phyloP scores from a whole-genome alignment of 352 stramenopile genomes.

The Pythium oligandrum region DNA sequence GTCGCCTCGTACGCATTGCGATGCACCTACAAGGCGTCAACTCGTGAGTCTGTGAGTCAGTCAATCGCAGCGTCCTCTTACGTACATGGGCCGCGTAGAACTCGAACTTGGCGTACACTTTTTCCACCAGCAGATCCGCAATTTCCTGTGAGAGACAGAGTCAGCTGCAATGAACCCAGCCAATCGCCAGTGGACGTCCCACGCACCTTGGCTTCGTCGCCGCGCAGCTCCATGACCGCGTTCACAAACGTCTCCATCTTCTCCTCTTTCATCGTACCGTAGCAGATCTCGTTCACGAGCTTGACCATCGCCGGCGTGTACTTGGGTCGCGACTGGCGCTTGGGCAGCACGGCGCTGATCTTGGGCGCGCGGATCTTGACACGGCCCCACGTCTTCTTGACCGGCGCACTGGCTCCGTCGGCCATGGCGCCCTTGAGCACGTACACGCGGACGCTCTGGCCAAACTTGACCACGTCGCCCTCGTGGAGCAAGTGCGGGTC shows the following conservation, averaged over 20 bases:
- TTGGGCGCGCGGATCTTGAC: slow-evolving; percentile 71
- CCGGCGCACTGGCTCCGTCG: slow-evolving; percentile 53
- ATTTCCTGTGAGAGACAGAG: slow-evolving; percentile 36
- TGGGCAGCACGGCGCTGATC: slow-evolving; percentile 68
- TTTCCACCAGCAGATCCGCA: slow-evolving; percentile 79
- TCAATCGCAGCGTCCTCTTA: background rate
- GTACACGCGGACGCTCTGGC: slow-evolving; percentile 83
- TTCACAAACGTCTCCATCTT: slow-evolving; percentile 67
- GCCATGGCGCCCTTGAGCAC: slow-evolving; percentile 67
- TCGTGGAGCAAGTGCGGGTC: slow-evolving; percentile 82
- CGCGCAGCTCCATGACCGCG: slow-evolving; percentile 59
- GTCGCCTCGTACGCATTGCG: slow-evolving; percentile 69
- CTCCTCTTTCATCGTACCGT: slow-evolving; percentile 64
- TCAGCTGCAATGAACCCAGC: background rate
- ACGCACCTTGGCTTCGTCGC: slow-evolving; percentile 61
- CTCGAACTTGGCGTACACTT: slow-evolving; percentile 78
- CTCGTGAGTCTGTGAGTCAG: background rate
- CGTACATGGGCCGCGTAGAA: slow-evolving; percentile 73
- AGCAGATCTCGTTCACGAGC: slow-evolving; percentile 82
- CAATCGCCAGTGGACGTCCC: background rate
- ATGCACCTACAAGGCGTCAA: slow-evolving; percentile 42
- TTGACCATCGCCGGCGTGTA: slow-evolving; percentile 59
- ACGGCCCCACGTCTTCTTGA: slow-evolving; percentile 81
- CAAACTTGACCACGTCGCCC: slow-evolving; percentile 83
- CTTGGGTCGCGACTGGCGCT: slow-evolving; percentile 54